Base-by-base conservation (phyloP, 2,329 filamentous ascomycete species). In the Aspergillus sp. region DNA sequence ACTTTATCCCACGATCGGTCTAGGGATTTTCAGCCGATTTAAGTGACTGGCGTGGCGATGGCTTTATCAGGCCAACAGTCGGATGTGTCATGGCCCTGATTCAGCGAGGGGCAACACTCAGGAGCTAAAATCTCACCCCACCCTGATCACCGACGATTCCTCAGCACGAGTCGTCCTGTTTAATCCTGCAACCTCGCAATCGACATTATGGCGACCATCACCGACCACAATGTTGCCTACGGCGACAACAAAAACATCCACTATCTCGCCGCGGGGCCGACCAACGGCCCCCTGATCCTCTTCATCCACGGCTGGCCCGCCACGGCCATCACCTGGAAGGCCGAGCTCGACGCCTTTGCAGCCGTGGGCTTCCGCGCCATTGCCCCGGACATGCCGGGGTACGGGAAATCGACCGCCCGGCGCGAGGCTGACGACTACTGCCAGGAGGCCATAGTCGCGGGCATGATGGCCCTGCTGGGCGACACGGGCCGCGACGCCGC, bases 241-340 rank as follows among this genome's bases (percentile, higher is more conserved):
- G 55, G 46, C 6, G 46, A 38, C 25, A 40, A 48, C 16, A 57
- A 50, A 50, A 50, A 13, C 6, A 54, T 57, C 14, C 55, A 57
- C 31, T 57, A 57, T 40, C 44, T 57, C 20, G 52, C 55, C 4
- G 23, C 52, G 9, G 55, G 55, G 19, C 55, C 55, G 3, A 29
- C 36, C 6, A 43, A 50, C 38, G 55, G 55, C 31, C 55, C 55
- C 17, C 40, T 57, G 38, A 34, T 57, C 40, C 42, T 71, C 54
- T 69, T 73, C 41, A 52, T 72, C 25, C 76, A 64, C 59, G 78
- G 60, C 58, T 78, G 53, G 65, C 69, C 61, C 40, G 74, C 57
- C 49, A 75, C 49, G 55, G 68, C 16, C 60, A 57, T 57, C 34
- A 57, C 55, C 43, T 57, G 55, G 55, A 53, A 52, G 42, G 20